Evolutionary conservation across 1,284 basidiomycete genomes (phyloP).

Genomic region (Rhodotorula sp.): DNA sequence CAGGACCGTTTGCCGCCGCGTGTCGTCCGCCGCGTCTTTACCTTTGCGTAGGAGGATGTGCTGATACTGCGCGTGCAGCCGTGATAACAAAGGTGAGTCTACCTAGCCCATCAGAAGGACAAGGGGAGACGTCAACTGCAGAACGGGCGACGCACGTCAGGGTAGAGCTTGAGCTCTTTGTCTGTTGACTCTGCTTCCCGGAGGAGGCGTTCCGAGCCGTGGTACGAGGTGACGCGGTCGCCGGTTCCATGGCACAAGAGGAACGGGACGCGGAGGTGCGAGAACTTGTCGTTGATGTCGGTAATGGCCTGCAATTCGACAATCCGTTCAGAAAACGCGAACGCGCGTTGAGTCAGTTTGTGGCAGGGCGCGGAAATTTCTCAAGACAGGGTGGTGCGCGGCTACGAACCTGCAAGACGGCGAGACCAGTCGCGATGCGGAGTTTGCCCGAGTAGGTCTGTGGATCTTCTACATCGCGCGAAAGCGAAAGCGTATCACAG

Average conservation of each 20-base stretch:
- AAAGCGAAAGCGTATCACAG: not conserved
- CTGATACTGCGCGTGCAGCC: constrained; percentile 31
- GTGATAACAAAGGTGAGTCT: too few species aligned
- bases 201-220: constrained; percentile 29
- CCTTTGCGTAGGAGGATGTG: constrained; percentile 44
- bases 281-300: not conserved
- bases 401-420: constrained; percentile 36
- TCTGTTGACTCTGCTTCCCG: constrained; percentile 13
- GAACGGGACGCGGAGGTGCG: constrained; percentile 42
- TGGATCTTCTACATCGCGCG: constrained; percentile 25
- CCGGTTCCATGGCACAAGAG: constrained; percentile 43
- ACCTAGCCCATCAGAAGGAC: too few species aligned
- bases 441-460: constrained; percentile 45
- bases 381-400: too few species aligned
- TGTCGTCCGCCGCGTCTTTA: constrained; percentile 42
- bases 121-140: too few species aligned
- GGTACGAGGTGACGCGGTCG: constrained; percentile 37
- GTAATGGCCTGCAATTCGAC: not conserved
- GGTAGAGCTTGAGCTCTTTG: constrained; percentile 38
- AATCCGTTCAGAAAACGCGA: not conserved
- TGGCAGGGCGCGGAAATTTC: too few species aligned
- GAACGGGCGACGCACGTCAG: constrained; percentile 25
- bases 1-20: constrained; percentile 39
- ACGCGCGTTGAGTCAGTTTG: not conserved
- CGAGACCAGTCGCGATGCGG: constrained; percentile 45